Evolutionary conservation across 805 yeast species (phyloP).

Genomic region (Candida broadrunensis): DNA sequence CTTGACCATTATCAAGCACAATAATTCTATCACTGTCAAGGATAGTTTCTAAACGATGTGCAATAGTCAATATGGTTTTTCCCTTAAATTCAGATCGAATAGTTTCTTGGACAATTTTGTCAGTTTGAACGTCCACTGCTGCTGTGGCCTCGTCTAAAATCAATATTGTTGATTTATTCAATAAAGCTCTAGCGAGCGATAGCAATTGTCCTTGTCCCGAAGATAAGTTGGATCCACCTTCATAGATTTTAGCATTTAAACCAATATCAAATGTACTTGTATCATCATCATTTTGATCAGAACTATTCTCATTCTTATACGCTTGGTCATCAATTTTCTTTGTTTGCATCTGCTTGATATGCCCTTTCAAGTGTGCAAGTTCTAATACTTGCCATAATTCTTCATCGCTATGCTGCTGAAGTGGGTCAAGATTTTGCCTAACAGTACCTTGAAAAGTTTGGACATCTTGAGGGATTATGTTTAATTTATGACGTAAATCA

Average conservation of each 20-base stretch:
- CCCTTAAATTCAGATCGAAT: constrained; percentile 35
- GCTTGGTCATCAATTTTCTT: constrained; percentile 25
- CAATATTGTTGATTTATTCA: constrained; percentile 63
- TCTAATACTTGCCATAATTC: constrained; percentile 80
- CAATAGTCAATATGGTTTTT: constrained; percentile 39
- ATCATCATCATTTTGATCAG: constrained; percentile 12
- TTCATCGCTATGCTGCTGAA: constrained; percentile 62
- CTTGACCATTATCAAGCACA: constrained; percentile 35
- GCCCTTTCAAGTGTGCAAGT: constrained; percentile 71
- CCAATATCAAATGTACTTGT: constrained; percentile 14
- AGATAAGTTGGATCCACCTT: constrained; percentile 37
- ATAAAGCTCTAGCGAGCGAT: constrained; percentile 37
- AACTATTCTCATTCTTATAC: constrained; percentile 13
- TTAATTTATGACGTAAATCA: constrained; percentile 72
- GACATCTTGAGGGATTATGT: constrained; percentile 92
- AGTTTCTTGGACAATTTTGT: constrained; percentile 34
- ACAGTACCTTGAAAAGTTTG: constrained; percentile 87
- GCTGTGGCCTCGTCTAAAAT: constrained; percentile 80
- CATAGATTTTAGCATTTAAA: constrained; percentile 28
- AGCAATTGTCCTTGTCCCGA: constrained; percentile 38
- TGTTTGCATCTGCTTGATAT: constrained; percentile 51
- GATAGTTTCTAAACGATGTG: constrained; percentile 41
- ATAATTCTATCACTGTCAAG: constrained; percentile 40
- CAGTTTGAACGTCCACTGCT: constrained; percentile 39
- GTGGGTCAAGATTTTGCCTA: constrained; percentile 86